Evolutionary conservation across 768 basidiomycete genomes (phyloP), one percentile per base, ranked within the genome.

Genomic region (Megacollybia marginata): DNA sequence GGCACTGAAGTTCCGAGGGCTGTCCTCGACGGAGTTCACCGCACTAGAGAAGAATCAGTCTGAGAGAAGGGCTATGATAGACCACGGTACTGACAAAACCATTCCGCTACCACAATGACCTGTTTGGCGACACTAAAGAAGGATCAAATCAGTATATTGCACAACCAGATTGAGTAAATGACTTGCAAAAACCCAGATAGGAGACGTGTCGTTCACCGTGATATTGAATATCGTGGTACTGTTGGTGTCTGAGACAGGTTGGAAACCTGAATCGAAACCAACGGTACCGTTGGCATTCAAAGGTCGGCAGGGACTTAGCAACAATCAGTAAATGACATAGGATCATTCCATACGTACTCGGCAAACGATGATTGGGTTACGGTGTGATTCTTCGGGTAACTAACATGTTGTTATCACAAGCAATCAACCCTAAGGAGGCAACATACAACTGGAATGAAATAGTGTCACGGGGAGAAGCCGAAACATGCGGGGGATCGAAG

Each of bases 341-440:
- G 6, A 28, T 28, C 23, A 28, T 28, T 28, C 23, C 23, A 28
- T 40, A 19, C 38, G 15, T 40, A 40, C 38, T 75, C 73, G 42
- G 68, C 74, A 62, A 85, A 84, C 4, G 76, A 68, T 9, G 78
- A 78, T 63, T 83, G 80, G 18, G 80, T 80, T 19, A 80, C 80
- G 7, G 77, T 76, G 67, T 84, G 82, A 65, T 84, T 85, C 74
- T 83, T 83, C 60, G 73, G 69, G 48, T 75, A 75, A 75, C 78
- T 79, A 54, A 42, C 54, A 43, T 33, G 51, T 40, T 7, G 38
- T 15, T 40, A 15, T 19, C 15, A 40, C 32, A 57, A 34, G n/a
- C 42, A 47, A 43, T 38, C 40, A 28, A 38, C 5, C 20, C 23
- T 53, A 47, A 32, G 12, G 46, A 38, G 10, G 48, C 33, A 12